Evolutionary conservation across 441 rosid species (phyloP), one percentile per base, ranked within the genome.

Genomic region (Rhodomyrtus psidioides): DNA sequence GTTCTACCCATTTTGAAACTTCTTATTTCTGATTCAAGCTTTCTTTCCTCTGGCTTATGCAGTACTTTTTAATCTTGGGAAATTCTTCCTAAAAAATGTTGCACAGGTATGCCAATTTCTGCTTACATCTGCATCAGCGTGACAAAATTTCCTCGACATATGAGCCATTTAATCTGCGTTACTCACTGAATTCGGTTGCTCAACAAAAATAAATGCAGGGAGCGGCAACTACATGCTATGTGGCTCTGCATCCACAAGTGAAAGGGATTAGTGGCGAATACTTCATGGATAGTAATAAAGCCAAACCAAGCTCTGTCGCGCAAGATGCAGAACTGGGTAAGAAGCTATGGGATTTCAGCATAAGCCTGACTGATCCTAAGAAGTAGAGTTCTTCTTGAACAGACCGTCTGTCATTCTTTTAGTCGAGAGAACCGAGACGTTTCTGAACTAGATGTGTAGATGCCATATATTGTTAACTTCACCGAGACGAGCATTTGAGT

Each of bases 141-240:
- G 42, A 42, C 34, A 59, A 79, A 59, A 49, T 17, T 46, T 55
- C 46, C 55, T 75, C 7, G 0, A 57, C 44, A 21, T 54, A 4
- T 70, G 51, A 49, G 51, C 12, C 13, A 49, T 49, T 10, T 49
- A n/a, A 65, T 34, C n/a, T 0, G 4, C 10, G 79, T 39, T 75
- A 58, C 0, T 55, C 55, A 12, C 51, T 74, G 60, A 27, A 70
- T 55, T 53, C 27, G 28, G 65, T 76, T 65, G 79, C 49, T 19
- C 4, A 34, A 65, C 19, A 16, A 79, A 39, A 34, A 34, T 6
- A 6, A 82, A 9, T 30, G 54, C 76, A 86, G 87, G 87, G 87
- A 65, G 87, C 88, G 34, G 88, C 88, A 58, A 87, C 88, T 24
- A 87, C 89, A 17, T 87, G 89, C 76, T 94, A 87, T 39, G 81